Conservation (phyloP, 2,329 filamentous ascomycete genomes). For the Ophiognomonia clavigignenti-juglandacearum region DNA sequence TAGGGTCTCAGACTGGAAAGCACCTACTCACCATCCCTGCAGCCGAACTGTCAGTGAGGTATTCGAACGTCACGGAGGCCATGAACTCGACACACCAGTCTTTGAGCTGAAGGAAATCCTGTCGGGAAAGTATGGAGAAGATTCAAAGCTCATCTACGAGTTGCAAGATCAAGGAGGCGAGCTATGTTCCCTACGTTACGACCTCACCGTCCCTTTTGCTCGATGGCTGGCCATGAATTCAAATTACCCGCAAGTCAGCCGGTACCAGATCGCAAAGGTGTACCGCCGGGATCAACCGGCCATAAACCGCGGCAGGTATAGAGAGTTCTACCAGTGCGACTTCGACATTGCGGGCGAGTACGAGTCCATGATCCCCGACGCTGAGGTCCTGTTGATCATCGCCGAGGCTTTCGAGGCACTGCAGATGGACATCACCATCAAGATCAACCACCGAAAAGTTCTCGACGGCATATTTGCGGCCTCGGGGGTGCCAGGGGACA, state of each 20-base stretch:
- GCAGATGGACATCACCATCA: too few relatives aligned
- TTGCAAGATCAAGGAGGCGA: slow-evolving; percentile 84
- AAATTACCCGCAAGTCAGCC: slow-evolving; percentile 79
- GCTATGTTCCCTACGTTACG: slow-evolving; percentile 76
- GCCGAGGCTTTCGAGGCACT: slow-evolving; percentile 81
- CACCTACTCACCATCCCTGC: background rate
- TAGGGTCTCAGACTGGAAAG: slow-evolving; percentile 18
- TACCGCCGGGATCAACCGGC: slow-evolving; percentile 70
- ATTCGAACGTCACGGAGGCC: slow-evolving; percentile 79
- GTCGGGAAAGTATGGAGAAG: slow-evolving; percentile 86
- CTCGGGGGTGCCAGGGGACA: too few relatives aligned
- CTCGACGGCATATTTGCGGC: too few relatives aligned
- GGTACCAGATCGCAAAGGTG: slow-evolving; percentile 90
- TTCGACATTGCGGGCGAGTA: slow-evolving; percentile 89
- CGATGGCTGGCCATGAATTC: slow-evolving; percentile 86
- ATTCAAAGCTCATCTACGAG: slow-evolving; percentile 89
- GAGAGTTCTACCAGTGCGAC: slow-evolving; percentile 97
- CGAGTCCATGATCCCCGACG: slow-evolving; percentile 88
- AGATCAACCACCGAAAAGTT: too few relatives aligned
- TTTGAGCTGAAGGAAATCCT: slow-evolving; percentile 87
- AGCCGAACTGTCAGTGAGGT: slow-evolving; percentile 56
- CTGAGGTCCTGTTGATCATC: slow-evolving; percentile 80
- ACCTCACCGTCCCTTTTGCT: slow-evolving; percentile 85
- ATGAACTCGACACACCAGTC: slow-evolving; percentile 75
- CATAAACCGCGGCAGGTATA: slow-evolving; percentile 87